These are phyloP conservation scores for Sextonia rubra DNA, from an alignment of 164 flowering plant genomes.

Conservation along the genomic window DNA sequence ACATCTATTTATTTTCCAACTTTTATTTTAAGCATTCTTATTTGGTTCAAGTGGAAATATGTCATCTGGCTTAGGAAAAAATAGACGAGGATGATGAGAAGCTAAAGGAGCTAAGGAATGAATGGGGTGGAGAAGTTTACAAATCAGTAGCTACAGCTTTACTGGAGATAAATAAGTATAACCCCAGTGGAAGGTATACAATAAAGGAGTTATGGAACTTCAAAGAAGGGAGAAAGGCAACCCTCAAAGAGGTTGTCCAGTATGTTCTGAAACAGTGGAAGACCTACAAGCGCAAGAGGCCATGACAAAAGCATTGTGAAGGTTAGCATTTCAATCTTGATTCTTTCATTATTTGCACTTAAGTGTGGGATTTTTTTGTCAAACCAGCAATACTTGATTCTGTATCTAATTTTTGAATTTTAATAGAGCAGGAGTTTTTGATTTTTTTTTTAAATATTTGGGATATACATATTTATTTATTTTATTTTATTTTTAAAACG, in stretches of 20 bases:
- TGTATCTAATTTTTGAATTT: too few relatives aligned
- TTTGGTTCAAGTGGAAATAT: not conserved
- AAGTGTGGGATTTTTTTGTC: not conserved
- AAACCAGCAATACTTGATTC: not conserved
- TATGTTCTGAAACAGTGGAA: constrained; percentile 27
- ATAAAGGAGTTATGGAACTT: constrained; percentile 56
- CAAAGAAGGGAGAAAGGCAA: constrained; percentile 51
- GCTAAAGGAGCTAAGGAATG: constrained; percentile 34
- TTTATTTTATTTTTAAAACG: too few relatives aligned
- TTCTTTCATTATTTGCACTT: not conserved
- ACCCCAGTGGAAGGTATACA: constrained; percentile 54
- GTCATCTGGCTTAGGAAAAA: constrained; percentile 30
- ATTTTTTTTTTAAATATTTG: too few relatives aligned
- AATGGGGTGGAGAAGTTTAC: constrained; percentile 44
- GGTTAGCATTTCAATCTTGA: not conserved
- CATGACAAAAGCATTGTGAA: not conserved
- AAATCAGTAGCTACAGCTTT: constrained; percentile 38
- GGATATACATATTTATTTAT: too few relatives aligned
- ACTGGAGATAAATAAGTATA: constrained; percentile 44
- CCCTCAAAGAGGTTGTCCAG: constrained; percentile 46
- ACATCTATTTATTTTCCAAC: not conserved
- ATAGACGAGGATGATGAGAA: constrained; percentile 46
- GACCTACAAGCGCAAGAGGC: constrained; percentile 20
- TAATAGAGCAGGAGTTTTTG: too few relatives aligned
- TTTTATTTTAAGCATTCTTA: too few relatives aligned